Evolutionary conservation across 2,329 filamentous ascomycete species (phyloP).

Genomic region (Tolypocladium capitatum): DNA sequence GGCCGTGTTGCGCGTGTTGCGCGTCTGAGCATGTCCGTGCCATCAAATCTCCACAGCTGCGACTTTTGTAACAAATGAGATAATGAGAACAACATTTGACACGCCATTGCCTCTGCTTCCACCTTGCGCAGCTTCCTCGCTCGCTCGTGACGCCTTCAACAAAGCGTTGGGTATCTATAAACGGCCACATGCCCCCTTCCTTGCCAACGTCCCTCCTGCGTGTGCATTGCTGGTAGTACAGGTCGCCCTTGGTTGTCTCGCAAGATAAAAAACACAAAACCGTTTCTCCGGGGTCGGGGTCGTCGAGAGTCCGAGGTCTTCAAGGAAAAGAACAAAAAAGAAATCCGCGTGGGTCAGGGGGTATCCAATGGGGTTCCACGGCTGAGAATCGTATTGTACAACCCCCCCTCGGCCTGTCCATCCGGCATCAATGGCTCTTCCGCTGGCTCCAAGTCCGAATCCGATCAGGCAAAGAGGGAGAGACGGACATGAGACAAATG

Average conservation of each 20-base stretch:
- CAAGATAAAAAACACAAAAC: constrained; percentile 1
- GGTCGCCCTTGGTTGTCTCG: constrained; percentile 8
- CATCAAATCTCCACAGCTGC: background rate
- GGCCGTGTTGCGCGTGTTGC: background rate
- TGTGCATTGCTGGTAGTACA: constrained; percentile 7
- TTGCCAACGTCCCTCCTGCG: constrained; percentile 1
- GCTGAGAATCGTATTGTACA: constrained; percentile 4
- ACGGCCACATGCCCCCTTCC: constrained; percentile 12
- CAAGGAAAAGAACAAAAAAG: background rate
- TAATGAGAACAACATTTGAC: constrained; percentile 1
- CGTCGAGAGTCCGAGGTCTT: background rate
- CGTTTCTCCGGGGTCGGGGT: constrained; percentile 2
- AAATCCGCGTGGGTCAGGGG: background rate
- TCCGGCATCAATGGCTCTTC: background rate
- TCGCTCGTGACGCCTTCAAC: constrained; percentile 3
- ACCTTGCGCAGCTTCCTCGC: constrained; percentile 4
- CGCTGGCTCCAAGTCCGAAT: background rate
- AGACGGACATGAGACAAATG: constrained; percentile 7
- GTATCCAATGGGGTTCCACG: constrained; percentile 6
- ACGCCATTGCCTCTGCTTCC: constrained; percentile 1
- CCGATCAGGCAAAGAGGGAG: constrained; percentile 1
- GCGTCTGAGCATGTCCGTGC: background rate
- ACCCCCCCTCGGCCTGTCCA: constrained; percentile 3
- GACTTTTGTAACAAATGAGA: constrained; percentile 1
- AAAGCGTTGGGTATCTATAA: constrained; percentile 23